Percentiles rank a stretch among this genome's conserved stretches.
Evolutionary conservation across 1,284 basidiomycete species (phyloP).

Genomic region (Trametes hirsuta): DNA sequence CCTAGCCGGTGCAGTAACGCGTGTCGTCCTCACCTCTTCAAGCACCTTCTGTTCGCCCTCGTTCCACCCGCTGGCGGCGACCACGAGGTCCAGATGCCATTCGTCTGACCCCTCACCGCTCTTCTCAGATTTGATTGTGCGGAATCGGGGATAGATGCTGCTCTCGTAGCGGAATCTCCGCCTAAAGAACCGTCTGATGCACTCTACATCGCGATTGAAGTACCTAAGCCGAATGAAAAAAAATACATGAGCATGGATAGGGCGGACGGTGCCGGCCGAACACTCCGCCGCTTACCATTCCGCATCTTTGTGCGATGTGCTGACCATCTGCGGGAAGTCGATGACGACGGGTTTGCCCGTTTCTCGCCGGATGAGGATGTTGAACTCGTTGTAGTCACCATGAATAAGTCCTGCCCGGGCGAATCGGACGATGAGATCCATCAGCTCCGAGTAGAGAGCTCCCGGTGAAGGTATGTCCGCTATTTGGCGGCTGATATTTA

Average conservation of each 20-base stretch:
- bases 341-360: constrained; percentile 90
- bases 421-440: constrained; percentile 96
- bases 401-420: constrained; percentile 94
- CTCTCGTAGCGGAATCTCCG: constrained; percentile 95
- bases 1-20: background rate
- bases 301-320: constrained; percentile 94
- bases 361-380: constrained; percentile 88
- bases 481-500: constrained; percentile 79
- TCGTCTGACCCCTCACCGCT: constrained; percentile 43
- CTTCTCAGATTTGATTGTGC: constrained; percentile 53
- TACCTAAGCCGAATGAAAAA: constrained; percentile 61
- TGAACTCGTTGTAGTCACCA: constrained; percentile 99
- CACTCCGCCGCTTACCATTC: constrained; percentile 72
- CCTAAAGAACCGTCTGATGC: constrained; percentile 93
- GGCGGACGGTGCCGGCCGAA: background rate
- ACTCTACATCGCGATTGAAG: constrained; percentile 98
- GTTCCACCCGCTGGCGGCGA: constrained; percentile 91
- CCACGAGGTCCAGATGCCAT: constrained; percentile 85
- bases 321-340: constrained; percentile 99
- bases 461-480: constrained; percentile 83
- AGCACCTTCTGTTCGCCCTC: constrained; percentile 80
- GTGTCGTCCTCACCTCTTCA: constrained; percentile 65
- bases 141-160: constrained; percentile 83
- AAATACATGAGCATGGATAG: constrained; percentile 6
- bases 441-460: constrained; percentile 88